Percentiles rank a stretch among this genome's conserved stretches.
Conservation (phyloP, 768 basidiomycete species). For the Stropharia rugosoannulata region DNA sequence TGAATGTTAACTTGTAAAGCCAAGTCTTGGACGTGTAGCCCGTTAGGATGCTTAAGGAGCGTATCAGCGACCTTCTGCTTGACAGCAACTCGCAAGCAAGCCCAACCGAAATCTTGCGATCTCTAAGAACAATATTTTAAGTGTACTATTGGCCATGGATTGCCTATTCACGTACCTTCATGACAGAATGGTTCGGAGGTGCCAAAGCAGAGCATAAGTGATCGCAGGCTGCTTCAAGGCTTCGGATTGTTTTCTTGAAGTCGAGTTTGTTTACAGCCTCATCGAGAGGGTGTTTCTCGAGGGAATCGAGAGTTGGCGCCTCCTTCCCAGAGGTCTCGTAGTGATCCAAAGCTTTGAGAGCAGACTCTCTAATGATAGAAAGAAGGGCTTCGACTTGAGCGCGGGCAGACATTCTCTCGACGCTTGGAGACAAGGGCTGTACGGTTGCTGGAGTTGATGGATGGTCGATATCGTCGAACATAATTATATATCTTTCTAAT, state of each 20-base stretch:
- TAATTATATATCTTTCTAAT: neutral
- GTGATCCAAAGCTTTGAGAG: conserved; percentile 10
- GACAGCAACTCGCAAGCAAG: conserved; percentile 32
- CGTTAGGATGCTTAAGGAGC: conserved; percentile 32
- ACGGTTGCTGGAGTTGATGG: neutral
- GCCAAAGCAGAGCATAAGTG: conserved; percentile 30
- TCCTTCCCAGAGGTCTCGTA: conserved; percentile 7
- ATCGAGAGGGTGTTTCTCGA: conserved; percentile 33
- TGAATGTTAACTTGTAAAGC: conserved; percentile 28
- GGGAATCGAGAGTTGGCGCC: conserved; percentile 33
- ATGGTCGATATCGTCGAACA: neutral
- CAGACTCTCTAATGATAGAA: conserved; percentile 7
- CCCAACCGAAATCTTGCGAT: conserved; percentile 27
- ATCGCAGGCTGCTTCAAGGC: conserved; percentile 33
- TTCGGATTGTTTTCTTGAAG: conserved; percentile 28
- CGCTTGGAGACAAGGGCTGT: neutral
- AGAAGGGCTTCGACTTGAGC: conserved; percentile 13
- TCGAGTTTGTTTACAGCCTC: conserved; percentile 17
- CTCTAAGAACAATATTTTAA: neutral
- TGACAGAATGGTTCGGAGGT: conserved; percentile 28
- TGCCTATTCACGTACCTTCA: conserved; percentile 22
- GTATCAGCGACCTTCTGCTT: conserved; percentile 37
- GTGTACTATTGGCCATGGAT: neutral
- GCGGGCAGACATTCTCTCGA: conserved; percentile 8
- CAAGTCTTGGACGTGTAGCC: conserved; percentile 33